Evolutionary conservation across 805 yeast species (phyloP).

Genomic region (Suhomyces kilbournensis): DNA sequence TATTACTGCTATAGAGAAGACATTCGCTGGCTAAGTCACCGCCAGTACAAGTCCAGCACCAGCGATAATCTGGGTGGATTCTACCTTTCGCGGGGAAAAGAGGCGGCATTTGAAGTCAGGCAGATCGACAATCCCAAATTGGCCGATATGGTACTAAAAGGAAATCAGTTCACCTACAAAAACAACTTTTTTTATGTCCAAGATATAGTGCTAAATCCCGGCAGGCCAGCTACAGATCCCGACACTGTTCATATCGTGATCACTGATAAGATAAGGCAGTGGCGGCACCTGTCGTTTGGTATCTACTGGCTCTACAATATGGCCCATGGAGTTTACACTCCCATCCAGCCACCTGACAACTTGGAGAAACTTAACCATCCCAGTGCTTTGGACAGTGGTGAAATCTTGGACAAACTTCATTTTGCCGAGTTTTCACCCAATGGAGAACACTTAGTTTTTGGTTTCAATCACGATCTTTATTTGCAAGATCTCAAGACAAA

Average conservation of each 20-base stretch:
- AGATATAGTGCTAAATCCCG: slow-evolving; percentile 37
- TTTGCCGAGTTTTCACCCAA: slow-evolving; percentile 72
- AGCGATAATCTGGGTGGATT: slow-evolving; percentile 21
- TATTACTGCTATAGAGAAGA: slow-evolving; percentile 14
- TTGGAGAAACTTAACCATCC: slow-evolving; percentile 7
- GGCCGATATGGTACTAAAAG: slow-evolving; percentile 25
- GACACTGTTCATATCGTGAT: slow-evolving; percentile 49
- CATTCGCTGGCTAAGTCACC: slow-evolving; percentile 27
- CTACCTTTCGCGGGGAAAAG: slow-evolving; percentile 19
- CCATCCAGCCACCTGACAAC: slow-evolving; percentile 29
- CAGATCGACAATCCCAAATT: slow-evolving; percentile 24
- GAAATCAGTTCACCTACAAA: slow-evolving; percentile 37
- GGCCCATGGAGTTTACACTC: slow-evolving; percentile 23
- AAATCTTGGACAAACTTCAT: slow-evolving; percentile 24
- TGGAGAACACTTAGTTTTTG: slow-evolving; percentile 63
- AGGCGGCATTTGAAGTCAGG: slow-evolving; percentile 17
- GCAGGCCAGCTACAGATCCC: slow-evolving; percentile 40
- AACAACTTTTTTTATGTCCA: slow-evolving; percentile 34
- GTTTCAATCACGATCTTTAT: slow-evolving; percentile 67
- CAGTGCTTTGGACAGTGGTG: slow-evolving; percentile 5
- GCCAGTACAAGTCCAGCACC: slow-evolving; percentile 17
- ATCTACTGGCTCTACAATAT: slow-evolving; percentile 38
- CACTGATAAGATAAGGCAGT: slow-evolving; percentile 47
- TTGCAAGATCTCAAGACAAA: slow-evolving; percentile 37
- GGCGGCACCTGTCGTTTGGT: slow-evolving; percentile 39